Evolutionary conservation across 2,329 filamentous ascomycete species (phyloP), one percentile per base, ranked within the genome.

Genomic region (Cadophora sp.): DNA sequence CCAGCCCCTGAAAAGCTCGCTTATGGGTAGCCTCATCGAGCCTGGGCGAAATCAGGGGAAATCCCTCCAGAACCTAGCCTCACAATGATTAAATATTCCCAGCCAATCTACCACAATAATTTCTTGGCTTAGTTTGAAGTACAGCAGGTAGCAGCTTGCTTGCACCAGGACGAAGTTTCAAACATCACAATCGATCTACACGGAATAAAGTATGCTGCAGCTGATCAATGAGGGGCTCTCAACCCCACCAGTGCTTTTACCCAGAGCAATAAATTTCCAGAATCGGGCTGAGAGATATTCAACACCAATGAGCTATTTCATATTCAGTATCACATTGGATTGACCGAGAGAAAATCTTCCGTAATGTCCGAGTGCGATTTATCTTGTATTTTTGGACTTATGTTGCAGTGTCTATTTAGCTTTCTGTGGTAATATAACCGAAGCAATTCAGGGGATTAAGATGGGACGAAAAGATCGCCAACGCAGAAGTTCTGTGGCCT

Each of bases 371-470:
- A 29, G 12, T 19, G 11, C 4, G 7, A 29, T 53, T n/a, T 11
- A 4, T 7, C 1, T 53, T 31, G 24, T 29, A 19, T 8, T 6
- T 53, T 16, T 53, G 29, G 50, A 53, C 14, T 40, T 40, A 16
- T 40, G 12, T 40, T 40, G 37, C 14, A 12, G 37, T 8, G 26
- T 53, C 26, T 53, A 53, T 7, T 59, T 14, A 40, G n/a, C 12
- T 59, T 59, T 40, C 31, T 37, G 19, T 19, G 31, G 31, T 40
- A 59, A 37, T 59, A 37, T 59, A 59, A 40, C 29, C 56, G 56
- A 59, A 59, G 56, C 56, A 40, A 40, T 40, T 40, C 56, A 59
- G n/a, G 56, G 56, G 55, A 2, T 14, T 6, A 12, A 59, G 50
- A 59, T 59, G 19, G 37, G 29, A 27, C 24, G 37, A 27, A n/a